A percentile compares a stretch with the other conserved stretches of the same genome.
Conservation (phyloP, 2,329 filamentous ascomycete genomes). For the Exophiala phaeomuriformis region DNA sequence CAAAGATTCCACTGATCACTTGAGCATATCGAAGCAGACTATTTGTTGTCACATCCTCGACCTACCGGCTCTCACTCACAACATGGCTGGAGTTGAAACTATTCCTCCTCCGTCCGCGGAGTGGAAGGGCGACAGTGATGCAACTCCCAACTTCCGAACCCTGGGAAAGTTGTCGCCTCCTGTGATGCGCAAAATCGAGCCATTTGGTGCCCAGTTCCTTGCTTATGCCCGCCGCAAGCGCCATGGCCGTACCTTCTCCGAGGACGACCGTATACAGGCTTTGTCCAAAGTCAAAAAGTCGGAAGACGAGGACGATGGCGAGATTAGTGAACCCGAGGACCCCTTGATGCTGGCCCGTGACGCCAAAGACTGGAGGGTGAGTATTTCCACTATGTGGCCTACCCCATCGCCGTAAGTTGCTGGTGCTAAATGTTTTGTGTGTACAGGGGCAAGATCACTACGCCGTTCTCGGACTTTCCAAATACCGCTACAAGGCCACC, state of each 20-base stretch:
- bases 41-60: not conserved
- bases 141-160: slow-evolving; percentile 62
- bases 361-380: slow-evolving; percentile 98
- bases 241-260: slow-evolving; percentile 95
- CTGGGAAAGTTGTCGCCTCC: slow-evolving; percentile 68
- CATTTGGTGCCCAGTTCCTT: slow-evolving; percentile 94
- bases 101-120: slow-evolving; percentile 62
- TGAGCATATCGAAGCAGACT: too few relatives aligned
- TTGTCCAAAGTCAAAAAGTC: slow-evolving; percentile 92
- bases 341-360: slow-evolving; percentile 84
- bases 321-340: slow-evolving; percentile 91
- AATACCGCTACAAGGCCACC: slow-evolving; percentile 85
- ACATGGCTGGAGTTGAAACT: slow-evolving; percentile 15
- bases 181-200: slow-evolving; percentile 83
- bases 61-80: not conserved
- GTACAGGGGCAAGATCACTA: slow-evolving; percentile 88
- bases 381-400: slow-evolving; percentile 23
- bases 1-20: too few relatives aligned
- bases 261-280: slow-evolving; percentile 96
- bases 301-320: slow-evolving; percentile 80
- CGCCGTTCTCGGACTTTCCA: slow-evolving; percentile 84
- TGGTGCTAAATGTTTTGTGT: not conserved
- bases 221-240: slow-evolving; percentile 86
- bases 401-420: not conserved
- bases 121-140: slow-evolving; percentile 75